Evolutionary conservation across 257 asterid species (phyloP).

Genomic region (Asclepias syriaca): DNA sequence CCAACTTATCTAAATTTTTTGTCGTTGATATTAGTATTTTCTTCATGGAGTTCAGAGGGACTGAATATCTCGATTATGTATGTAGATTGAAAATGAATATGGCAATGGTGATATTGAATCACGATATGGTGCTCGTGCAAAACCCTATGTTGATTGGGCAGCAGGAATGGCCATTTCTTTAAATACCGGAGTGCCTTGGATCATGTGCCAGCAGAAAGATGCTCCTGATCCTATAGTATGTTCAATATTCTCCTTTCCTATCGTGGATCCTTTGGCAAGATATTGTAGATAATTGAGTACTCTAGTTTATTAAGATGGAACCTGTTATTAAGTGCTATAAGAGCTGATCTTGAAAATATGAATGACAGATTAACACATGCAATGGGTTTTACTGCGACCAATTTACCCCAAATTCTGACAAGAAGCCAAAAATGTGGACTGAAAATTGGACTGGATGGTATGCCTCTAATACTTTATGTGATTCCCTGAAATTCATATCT

Average conservation of each 20-base stretch:
- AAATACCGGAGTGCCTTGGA: conserved; percentile 92
- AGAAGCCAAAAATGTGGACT: conserved; percentile 89
- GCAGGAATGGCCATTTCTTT: conserved; percentile 78
- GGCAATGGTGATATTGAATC: conserved; percentile 52
- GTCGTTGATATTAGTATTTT: background rate
- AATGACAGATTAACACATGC: conserved; percentile 79
- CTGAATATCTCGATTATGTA: background rate
- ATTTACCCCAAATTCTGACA: conserved; percentile 73
- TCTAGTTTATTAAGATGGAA: background rate
- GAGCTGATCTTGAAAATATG: background rate
- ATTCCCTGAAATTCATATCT: background rate
- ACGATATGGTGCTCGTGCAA: conserved; percentile 53
- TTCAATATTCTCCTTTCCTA: background rate
- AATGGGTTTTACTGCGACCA: conserved; percentile 94
- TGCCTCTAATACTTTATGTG: background rate
- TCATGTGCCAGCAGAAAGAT: conserved; percentile 88
- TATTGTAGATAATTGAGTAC: background rate
- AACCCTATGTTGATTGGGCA: conserved; percentile 79
- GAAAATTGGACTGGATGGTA: conserved; percentile 99
- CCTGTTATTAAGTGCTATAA: background rate
- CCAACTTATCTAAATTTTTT: background rate
- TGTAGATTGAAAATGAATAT: conserved; percentile 89
- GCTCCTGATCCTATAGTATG: conserved; percentile 87
- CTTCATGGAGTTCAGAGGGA: background rate
- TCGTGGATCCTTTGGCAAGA: background rate